Conservation (phyloP, 2,329 filamentous ascomycete species). For the Leptosphaerulina australis region DNA sequence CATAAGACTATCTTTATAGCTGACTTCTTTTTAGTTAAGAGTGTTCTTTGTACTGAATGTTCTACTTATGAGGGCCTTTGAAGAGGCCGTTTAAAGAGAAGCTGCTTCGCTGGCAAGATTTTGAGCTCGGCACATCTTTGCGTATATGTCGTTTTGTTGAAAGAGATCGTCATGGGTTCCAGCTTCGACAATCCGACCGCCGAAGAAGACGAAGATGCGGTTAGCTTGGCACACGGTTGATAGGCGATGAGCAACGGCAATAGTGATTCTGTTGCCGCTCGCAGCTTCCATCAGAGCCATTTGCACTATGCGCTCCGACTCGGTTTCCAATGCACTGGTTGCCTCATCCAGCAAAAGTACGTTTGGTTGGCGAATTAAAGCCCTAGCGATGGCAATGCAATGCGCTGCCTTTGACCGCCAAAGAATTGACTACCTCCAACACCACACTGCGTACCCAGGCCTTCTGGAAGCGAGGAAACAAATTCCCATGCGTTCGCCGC, state of each 20-base stretch:
- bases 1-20: too few relatives aligned
- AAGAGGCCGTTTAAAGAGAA: too few relatives aligned
- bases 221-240: conserved; percentile 48
- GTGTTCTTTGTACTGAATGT: too few relatives aligned
- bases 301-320: conserved; percentile 71
- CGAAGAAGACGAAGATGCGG: conserved; percentile 48
- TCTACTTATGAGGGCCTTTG: too few relatives aligned
- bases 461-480: conserved; percentile 31
- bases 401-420: conserved; percentile 77
- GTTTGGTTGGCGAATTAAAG: conserved; percentile 67
- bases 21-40: too few relatives aligned
- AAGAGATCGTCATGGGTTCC: conserved; percentile 32
- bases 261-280: conserved; percentile 47
- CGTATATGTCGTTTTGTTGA: conserved; percentile 16
- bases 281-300: conserved; percentile 66
- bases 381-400: conserved; percentile 76
- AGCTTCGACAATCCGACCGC: conserved; percentile 47
- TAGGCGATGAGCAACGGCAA: conserved; percentile 51
- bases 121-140: too few relatives aligned
- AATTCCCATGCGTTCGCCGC: conserved; percentile 40
- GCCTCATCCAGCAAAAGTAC: conserved; percentile 66
- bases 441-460: conserved; percentile 11
- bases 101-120: too few relatives aligned
- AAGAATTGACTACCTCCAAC: conserved; percentile 64
- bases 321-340: conserved; percentile 66